These are phyloP conservation scores for Metschnikowia orientalis DNA, from an alignment of 805 yeast genomes.

Conservation along the genomic window DNA sequence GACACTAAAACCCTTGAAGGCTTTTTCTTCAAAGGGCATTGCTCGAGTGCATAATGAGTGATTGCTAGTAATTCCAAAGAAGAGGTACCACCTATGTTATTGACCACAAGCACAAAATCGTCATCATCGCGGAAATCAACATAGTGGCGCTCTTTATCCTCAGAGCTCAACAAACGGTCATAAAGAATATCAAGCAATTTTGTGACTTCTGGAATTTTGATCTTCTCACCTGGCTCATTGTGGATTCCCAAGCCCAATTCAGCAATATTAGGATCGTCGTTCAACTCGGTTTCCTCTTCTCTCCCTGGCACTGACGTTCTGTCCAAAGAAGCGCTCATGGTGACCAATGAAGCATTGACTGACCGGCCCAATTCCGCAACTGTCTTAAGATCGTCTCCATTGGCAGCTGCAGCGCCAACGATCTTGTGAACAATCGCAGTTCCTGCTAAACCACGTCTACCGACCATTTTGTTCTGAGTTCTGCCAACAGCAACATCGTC, in stretches of 20 bases:
- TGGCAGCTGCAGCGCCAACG: slow-evolving; percentile 64
- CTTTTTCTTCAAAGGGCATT: slow-evolving; percentile 48
- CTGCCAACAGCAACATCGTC: slow-evolving; percentile 96
- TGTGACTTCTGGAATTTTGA: slow-evolving; percentile 69
- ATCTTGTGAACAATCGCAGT: slow-evolving; percentile 82
- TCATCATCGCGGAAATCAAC: slow-evolving; percentile 64
- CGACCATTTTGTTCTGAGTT: slow-evolving; percentile 84
- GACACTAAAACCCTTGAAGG: slow-evolving; percentile 74
- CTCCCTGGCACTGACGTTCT: slow-evolving; percentile 90
- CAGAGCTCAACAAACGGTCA: slow-evolving; percentile 53
- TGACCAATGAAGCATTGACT: slow-evolving; percentile 64
- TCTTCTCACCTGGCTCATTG: slow-evolving; percentile 83
- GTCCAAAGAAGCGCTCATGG: slow-evolving; percentile 85
- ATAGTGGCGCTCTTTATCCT: slow-evolving; percentile 75
- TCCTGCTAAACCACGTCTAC: slow-evolving; percentile 92
- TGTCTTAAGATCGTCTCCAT: slow-evolving; percentile 42
- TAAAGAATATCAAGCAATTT: slow-evolving; percentile 55
- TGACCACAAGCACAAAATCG: slow-evolving; percentile 65
- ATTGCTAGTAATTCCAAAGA: slow-evolving; percentile 73
- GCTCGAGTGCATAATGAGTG: slow-evolving; percentile 52
- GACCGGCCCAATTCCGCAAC: slow-evolving; percentile 56
- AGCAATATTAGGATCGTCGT: slow-evolving; percentile 55
- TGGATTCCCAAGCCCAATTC: slow-evolving; percentile 96
- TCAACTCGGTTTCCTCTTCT: slow-evolving; percentile 38
- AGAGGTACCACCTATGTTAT: slow-evolving; percentile 89